Evolutionary conservation across 139 green algal genomes (phyloP).

Genomic region (Coelastrella sp.): DNA sequence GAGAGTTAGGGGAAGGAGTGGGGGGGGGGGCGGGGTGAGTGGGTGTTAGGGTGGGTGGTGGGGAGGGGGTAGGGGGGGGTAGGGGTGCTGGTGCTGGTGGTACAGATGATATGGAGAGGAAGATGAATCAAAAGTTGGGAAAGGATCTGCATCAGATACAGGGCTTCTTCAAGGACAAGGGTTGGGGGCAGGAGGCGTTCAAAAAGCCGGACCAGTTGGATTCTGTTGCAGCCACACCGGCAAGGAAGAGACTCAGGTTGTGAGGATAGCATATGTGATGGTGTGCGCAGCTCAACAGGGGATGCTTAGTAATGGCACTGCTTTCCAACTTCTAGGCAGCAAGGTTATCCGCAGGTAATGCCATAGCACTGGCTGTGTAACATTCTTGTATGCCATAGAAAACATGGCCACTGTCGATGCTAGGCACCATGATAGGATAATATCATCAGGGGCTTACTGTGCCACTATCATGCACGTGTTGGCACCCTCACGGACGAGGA

Average conservation of each 20-base stretch:
- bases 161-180: slow-evolving; percentile 74
- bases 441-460: too few relatives aligned
- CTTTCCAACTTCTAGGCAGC: too few relatives aligned
- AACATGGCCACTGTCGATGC: too few relatives aligned
- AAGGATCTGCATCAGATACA: slow-evolving; percentile 81
- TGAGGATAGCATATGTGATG: too few relatives aligned
- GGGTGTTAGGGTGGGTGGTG: slow-evolving; percentile 35
- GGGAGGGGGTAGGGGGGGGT: slow-evolving; percentile 10
- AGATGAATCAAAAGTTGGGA: slow-evolving; percentile 75
- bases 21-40: background rate
- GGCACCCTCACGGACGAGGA: too few relatives aligned
- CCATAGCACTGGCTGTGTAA: too few relatives aligned
- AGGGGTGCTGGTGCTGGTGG: slow-evolving; percentile 7
- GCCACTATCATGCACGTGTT: too few relatives aligned
- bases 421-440: too few relatives aligned
- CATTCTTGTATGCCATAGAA: too few relatives aligned
- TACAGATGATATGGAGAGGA: slow-evolving; percentile 10
- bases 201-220: slow-evolving; percentile 45
- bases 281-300: too few relatives aligned
- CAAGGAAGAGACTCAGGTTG: slow-evolving; percentile 44
- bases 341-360: too few relatives aligned
- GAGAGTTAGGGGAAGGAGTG: slow-evolving; percentile 2
- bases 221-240: slow-evolving; percentile 33
- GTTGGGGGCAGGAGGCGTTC: slow-evolving; percentile 71
- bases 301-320: too few relatives aligned